Evolutionary conservation across 805 yeast genomes (phyloP), one percentile per base, ranked within the genome.

Genomic region (Sungouiozyma intestinalis): DNA sequence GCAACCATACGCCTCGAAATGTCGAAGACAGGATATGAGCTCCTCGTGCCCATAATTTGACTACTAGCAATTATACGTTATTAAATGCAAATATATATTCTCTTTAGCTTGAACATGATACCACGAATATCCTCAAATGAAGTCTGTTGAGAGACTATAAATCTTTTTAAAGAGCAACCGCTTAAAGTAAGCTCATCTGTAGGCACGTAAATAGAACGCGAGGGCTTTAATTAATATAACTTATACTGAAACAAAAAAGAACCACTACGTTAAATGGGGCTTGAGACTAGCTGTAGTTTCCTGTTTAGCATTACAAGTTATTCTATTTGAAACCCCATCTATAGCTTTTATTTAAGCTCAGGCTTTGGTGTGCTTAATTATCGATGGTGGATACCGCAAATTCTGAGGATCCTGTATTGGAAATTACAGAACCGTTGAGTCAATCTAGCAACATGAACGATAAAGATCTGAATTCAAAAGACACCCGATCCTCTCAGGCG

Each of bases 1-100:
- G 6, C 39, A 46, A 31, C 46, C 49, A 9, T 36, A 41, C 15
- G 37, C 33, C 19, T 36, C n/a, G 14, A 16, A 38, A 35, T 16
- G 4, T 18, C 20, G 20, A 35, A 35, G 14, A 34, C 18, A 16
- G 36, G 7, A 34, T 16, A 34, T 20, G 17, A 8, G 14, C 15
- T 16, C 19, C 14, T 9, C 36, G 11, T 4, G 20, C 16, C 4
- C 20, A 16, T n/a, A 13, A 16, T 9, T 16, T 35, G 8, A 35
- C 8, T 17, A 16, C 21, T 5, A 20, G 3, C 14, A 14, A n/a
- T 14, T 17, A 9, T 35, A 18, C 21, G 17, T 7, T 16, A 3
- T 35, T 7, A 35, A 35, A 17, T 20, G 17, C 19, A 15, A 2
- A 35, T 20, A 6, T 35, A 17, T 16, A 35, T 35, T 15, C 11